Conservation (phyloP, 2,329 filamentous ascomycete species). For the Verticillium klebahnii region DNA sequence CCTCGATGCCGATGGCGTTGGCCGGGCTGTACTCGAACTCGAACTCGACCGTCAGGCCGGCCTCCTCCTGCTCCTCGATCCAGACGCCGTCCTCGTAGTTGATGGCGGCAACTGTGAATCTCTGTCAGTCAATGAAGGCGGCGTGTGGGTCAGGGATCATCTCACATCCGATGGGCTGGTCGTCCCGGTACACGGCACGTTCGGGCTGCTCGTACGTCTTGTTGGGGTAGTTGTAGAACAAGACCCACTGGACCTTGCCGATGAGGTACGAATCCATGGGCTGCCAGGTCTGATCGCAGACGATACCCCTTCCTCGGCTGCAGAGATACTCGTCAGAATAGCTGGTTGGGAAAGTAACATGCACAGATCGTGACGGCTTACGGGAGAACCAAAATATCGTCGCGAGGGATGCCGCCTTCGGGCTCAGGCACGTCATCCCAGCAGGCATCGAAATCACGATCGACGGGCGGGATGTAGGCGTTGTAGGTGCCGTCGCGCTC, state of each 20-base stretch:
- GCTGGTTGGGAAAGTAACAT: no score
- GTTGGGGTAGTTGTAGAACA: slow-evolving; percentile 6
- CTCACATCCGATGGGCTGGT: slow-evolving; percentile 6
- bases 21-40: neutral
- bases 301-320: slow-evolving; percentile 1
- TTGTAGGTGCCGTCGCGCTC: neutral
- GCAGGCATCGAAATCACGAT: slow-evolving; percentile 1
- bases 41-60: neutral
- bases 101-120: slow-evolving; percentile 1
- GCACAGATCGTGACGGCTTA: neutral
- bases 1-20: neutral
- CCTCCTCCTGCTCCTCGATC: slow-evolving; percentile 3
- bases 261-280: slow-evolving; percentile 2
- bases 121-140: no score
- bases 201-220: slow-evolving; percentile 3
- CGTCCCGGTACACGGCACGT: slow-evolving; percentile 1
- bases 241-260: slow-evolving; percentile 6
- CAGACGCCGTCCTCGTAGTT: slow-evolving; percentile 3
- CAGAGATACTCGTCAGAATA: neutral
- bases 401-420: neutral
- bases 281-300: slow-evolving; percentile 3
- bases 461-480: neutral
- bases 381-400: slow-evolving; percentile 3
- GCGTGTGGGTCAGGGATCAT: no score
- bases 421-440: neutral